Percentiles rank a stretch among this genome's conserved stretches.
These are phyloP conservation scores for Cystobasidium ongulense DNA, from an alignment of 768 basidiomycete species.

Conservation along the genomic window DNA sequence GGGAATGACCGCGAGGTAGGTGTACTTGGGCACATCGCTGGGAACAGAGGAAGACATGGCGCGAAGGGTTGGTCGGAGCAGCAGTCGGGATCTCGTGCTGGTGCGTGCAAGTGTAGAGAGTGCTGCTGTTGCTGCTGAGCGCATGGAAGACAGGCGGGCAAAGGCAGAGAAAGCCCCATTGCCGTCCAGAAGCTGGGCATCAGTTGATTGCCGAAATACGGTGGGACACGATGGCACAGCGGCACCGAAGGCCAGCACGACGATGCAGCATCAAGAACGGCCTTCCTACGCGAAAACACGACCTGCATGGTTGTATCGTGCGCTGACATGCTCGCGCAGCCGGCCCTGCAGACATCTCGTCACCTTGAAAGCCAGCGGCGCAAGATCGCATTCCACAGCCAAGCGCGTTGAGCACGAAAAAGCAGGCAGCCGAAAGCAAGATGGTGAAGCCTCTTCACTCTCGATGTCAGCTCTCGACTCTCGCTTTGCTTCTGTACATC, in stretches of 20 bases:
- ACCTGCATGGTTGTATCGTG: too few relatives aligned
- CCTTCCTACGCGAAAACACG: too few relatives aligned
- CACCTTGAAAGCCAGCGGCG: not conserved
- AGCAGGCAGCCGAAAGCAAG: not conserved
- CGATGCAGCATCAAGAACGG: too few relatives aligned
- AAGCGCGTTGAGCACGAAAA: not conserved
- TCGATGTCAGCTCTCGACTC: too few relatives aligned
- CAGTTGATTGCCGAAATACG: too few relatives aligned
- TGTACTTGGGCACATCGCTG: not conserved
- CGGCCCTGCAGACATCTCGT: not conserved
- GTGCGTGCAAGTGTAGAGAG: not conserved
- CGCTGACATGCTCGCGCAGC: not conserved
- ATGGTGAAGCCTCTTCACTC: too few relatives aligned
- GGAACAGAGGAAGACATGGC: not conserved
- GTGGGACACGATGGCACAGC: not conserved
- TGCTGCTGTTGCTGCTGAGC: not conserved
- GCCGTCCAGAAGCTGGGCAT: too few relatives aligned
- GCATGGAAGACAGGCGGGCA: not conserved
- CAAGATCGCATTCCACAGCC: not conserved
- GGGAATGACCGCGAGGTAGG: conserved; percentile 8
- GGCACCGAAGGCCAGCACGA: too few relatives aligned
- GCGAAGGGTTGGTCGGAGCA: not conserved
- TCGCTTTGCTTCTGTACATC: too few relatives aligned
- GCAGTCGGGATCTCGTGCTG: not conserved
- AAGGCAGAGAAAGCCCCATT: too few relatives aligned